Base-by-base conservation (phyloP, 2,329 filamentous ascomycete genomes). In the Pseudocercospora musae region DNA sequence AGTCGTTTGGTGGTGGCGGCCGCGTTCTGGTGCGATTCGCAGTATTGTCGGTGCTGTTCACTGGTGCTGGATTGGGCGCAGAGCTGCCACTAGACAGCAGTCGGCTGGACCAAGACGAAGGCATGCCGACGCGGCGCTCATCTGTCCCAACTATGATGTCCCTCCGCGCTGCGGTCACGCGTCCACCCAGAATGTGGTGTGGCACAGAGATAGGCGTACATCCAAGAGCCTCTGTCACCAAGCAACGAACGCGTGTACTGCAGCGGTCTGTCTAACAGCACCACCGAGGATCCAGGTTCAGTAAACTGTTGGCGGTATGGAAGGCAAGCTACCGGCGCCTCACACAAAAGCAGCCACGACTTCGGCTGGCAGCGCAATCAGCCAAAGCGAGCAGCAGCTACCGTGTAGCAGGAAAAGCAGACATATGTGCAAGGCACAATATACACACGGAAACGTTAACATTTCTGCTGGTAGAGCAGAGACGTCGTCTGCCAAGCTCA, bases 101-200 rank as follows among this genome's bases (percentile, higher is more conserved):
- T 59, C 72, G 71, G 46, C 67, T 67, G 40, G 72, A 70, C 73
- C 73, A 75, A 42, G 70, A 69, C 62, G 72, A 67, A 65, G 73
- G 70, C 73, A 74, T 44, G 53, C 53, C 53, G 31, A 56, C 15
- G 33, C 20, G 20, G 15, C 25, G 29, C n/a, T 54, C 50, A 54
- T 54, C 52, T 37, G 52, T 54, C 27, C 31, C 52, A 54, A 18
- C 52, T 37, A 25, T 54, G 2, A 27, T 33, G 59, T 33, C 18
- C 29, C 18, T 9, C 31, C 50, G 31, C 50, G 18, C 50, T 54
- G 31, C 53, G 20, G 23, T 23, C 59, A 42, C 44, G 29, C 54
- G 23, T 40, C 50, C 44, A 52, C 52, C 44, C 20, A 46, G 46
- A 13, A 18, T 33, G 54, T 53, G 46, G 48, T 58, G 11, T n/a